These are phyloP conservation scores for Fraxinus ornus DNA, from an alignment of 305 asterid genomes.

Conservation along the genomic window DNA sequence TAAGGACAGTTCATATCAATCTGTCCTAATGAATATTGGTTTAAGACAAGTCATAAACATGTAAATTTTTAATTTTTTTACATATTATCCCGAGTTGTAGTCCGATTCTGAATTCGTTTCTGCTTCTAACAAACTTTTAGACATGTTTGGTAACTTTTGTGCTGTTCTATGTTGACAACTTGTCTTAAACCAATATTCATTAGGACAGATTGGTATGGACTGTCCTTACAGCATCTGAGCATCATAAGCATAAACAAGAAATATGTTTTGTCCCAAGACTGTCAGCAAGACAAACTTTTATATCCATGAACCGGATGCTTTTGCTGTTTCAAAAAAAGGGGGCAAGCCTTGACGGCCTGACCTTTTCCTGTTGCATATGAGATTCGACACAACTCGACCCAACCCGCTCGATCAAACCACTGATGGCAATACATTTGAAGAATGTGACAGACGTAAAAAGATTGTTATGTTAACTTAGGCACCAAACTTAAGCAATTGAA, in stretches of 20 bases:
- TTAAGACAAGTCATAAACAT: neutral
- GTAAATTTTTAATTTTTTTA: too few species aligned
- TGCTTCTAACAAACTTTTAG: neutral
- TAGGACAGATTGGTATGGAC: neutral
- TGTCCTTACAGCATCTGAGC: neutral
- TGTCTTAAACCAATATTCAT: neutral
- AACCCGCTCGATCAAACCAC: neutral
- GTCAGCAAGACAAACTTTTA: neutral
- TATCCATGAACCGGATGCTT: neutral
- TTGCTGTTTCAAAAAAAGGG: neutral
- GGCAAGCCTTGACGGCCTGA: neutral
- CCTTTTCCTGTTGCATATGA: neutral
- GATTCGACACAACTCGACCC: neutral
- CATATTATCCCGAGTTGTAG: too few species aligned
- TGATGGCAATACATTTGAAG: neutral
- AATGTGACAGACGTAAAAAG: neutral
- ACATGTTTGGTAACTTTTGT: neutral
- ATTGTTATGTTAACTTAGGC: neutral
- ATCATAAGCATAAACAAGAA: neutral
- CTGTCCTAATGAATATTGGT: neutral
- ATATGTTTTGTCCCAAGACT: neutral
- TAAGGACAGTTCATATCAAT: neutral
- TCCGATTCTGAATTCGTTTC: too few species aligned
- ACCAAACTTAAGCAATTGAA: constrained; percentile 5
- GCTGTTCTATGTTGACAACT: neutral